Evolutionary conservation across 257 asterid species (phyloP).

Genomic region (Buddleja alternifolia): DNA sequence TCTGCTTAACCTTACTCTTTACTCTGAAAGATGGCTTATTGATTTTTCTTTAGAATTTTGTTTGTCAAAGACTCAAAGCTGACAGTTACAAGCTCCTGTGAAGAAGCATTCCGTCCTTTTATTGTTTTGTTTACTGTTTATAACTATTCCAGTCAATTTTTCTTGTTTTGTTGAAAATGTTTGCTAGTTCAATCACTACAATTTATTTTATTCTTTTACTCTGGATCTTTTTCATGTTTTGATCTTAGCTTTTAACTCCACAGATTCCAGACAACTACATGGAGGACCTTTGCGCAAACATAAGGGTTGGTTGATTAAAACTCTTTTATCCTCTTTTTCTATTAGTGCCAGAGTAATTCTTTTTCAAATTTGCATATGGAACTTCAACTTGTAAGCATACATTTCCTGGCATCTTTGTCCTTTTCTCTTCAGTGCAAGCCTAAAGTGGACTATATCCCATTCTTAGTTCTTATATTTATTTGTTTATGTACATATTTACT

Average conservation of each 20-base stretch:
- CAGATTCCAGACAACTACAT: conserved; percentile 74
- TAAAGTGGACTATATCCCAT: background rate
- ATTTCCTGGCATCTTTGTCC: background rate
- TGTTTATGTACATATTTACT: background rate
- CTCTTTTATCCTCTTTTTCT: conserved; percentile 9
- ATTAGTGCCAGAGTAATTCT: background rate
- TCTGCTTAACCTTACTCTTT: conserved; percentile 15
- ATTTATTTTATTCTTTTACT: background rate
- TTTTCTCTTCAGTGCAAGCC: conserved; percentile 9
- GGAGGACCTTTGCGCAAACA: conserved; percentile 76
- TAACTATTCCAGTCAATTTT: background rate
- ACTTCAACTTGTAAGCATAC: conserved; percentile 2
- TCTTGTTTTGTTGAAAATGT: background rate
- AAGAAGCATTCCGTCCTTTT: background rate
- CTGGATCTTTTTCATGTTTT: conserved; percentile 1
- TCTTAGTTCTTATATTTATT: background rate
- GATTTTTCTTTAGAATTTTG: background rate
- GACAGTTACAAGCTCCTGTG: background rate
- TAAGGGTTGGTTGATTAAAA: conserved; percentile 56
- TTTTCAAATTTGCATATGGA: conserved; percentile 8
- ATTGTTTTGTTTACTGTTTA: background rate
- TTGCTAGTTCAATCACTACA: background rate
- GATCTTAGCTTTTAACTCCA: conserved; percentile 27
- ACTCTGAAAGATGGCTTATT: background rate
- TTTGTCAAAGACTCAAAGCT: background rate